Base-by-base conservation (phyloP, 352 stramenopile species). In the Pythium grandisporangium region DNA sequence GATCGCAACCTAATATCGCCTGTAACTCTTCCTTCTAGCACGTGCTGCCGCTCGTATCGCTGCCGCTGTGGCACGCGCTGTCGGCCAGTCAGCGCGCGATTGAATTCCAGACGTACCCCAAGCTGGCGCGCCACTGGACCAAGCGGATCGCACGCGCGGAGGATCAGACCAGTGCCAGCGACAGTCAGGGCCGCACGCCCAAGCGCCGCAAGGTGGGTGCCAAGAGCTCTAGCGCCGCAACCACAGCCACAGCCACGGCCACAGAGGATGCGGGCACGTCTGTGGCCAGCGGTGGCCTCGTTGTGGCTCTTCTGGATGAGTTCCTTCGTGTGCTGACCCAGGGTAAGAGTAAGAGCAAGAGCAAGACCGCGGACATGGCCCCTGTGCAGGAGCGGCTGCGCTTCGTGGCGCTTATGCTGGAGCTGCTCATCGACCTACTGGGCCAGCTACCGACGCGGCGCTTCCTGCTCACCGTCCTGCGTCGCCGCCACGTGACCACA, bases 371-470 rank as follows among this genome's bases (percentile, higher is more conserved):
- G n/a, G 27, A 14, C 4, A 37, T 26, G 16, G 17, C 21, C 3
- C 49, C 53, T 3, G 25, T 32, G 4, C 47, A 56, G 23, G 45
- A 47, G 13, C 34, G 45, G 21, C 35, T 64, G 7, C 40, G 38
- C 29, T 92, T 79, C 37, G 30, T 83, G 10, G 76, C 64, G 13
- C 42, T 84, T 12, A 83, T 82, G 30, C 42, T 97, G 44, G 74
- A 76, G 34, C 59, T 96, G 26, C 44, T 95, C 27, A 76, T 72
- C 21, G 87, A 97, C 32, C 55, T 97, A 7, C 61, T 97, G 37
- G 70, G 52, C 20, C 83, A 96, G 53, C 55, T 95, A 2, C 74
- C 87, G n/a, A 97, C 90, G 17, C 81, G 89, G n/a, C 78, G 82
- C 29, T 95, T 93, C 33, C 53, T 96, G 10, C 51, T 70, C 30